Base-by-base conservation (phyloP, 2,329 filamentous ascomycete genomes). In the Penicillium sp. region DNA sequence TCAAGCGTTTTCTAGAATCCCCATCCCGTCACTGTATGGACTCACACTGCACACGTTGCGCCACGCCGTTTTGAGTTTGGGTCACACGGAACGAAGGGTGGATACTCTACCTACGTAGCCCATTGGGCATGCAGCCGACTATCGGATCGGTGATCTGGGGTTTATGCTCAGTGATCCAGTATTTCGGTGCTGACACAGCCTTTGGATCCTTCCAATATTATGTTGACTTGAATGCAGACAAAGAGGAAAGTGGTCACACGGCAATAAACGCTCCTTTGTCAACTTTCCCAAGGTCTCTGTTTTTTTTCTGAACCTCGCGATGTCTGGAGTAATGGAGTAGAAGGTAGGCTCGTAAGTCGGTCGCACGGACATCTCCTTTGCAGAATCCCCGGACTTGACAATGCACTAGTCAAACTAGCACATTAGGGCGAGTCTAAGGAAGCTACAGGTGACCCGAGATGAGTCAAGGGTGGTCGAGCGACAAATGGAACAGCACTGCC, bases 331-430 rank as follows among this genome's bases (percentile, higher is more conserved):
- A 41, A 2, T n/a, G 16, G 38, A 27, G 4, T 21, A 48, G 2
- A 16, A 21, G 19, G 16, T 34, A 50, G 39, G 23, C 29, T 43
- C 9, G 21, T 25, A 49, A 16, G 16, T 36, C 11, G 36, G 44
- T 61, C 61, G 63, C 64, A 65, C 63, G 57, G 63, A 64, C 64
- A 60, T 61, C 53, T 62, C 61, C 51, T 66, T 63, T 66, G 64
- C 63, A 66, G 63, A 65, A 64, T 61, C 61, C 61, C 63, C 64
- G 56, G 64, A 64, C 59, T 57, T 31, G 58, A 56, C 48, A 53
- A 62, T 55, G 53, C 59, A 48, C 62, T 53, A 58, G 43, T 52
- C 50, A 45, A 54, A 60, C 57, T 63, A 62, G 55, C 38, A 48
- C 49, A 55, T 53, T 62, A 65, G 60, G 50, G 55, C 53, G 56